Conservation (phyloP, 225 moss, liverwort and hornwort genomes). For the Pseudisothecium myosuroides region DNA sequence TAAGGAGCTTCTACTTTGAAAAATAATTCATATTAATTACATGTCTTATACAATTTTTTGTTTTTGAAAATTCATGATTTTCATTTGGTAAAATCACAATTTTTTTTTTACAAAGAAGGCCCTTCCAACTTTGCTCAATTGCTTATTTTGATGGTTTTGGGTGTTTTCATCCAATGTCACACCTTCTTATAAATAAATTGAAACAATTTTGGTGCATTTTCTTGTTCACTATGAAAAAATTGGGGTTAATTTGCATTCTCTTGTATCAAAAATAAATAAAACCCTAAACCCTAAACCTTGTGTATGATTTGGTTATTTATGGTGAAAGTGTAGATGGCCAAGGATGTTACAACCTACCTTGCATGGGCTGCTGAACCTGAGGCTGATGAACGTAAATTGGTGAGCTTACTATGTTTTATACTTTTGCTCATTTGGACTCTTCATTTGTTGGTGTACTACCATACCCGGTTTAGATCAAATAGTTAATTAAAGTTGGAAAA, state of each 20-base stretch:
- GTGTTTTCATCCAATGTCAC: too few species aligned
- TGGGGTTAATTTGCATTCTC: not conserved
- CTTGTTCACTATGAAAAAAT: fast-evolving
- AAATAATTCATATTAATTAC: not conserved
- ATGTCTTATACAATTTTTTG: not conserved
- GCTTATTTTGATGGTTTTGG: not conserved
- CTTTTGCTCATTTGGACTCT: not conserved
- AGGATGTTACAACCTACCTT: slow-evolving; percentile 73
- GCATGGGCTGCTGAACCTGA: slow-evolving; percentile 92
- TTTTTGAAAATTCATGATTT: not conserved
- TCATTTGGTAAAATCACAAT: not conserved
- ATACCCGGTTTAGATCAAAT: fast-evolving
- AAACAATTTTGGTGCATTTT: not conserved
- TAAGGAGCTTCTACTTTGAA: not conserved
- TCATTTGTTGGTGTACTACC: too few species aligned
- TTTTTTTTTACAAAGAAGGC: too few species aligned
- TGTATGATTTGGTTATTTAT: not conserved
- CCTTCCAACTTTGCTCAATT: too few species aligned
- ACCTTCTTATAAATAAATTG: not conserved
- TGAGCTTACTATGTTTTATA: not conserved
- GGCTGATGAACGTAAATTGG: slow-evolving; percentile 90
- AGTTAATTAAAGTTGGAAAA: not conserved
- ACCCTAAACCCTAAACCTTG: not conserved
- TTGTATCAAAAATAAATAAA: not conserved
- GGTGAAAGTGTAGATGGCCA: slow-evolving; percentile 39